phyloP scores from a whole-genome alignment of 2,329 filamentous ascomycete species.

The Ascochyta viciae-villosae region DNA sequence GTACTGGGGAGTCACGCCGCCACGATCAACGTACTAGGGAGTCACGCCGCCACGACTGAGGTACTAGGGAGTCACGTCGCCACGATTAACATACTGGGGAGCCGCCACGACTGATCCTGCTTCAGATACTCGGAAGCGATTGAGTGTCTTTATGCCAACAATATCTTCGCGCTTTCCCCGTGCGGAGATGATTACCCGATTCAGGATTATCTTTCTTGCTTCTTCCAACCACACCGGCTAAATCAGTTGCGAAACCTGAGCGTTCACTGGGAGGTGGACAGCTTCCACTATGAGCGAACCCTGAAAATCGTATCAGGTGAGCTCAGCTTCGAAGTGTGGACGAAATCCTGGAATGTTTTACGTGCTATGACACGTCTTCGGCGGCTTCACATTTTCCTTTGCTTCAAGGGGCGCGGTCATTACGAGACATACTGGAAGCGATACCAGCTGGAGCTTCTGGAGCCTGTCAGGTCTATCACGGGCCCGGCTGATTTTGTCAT shows the following conservation, averaged over 20 bases:
- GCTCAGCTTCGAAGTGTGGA: slow-evolving; percentile 18
- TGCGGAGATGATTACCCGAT: slow-evolving; percentile 20
- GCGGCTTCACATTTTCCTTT: slow-evolving; percentile 22
- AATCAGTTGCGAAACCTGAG: slow-evolving; percentile 23
- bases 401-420: slow-evolving; percentile 8
- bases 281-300: slow-evolving; percentile 12
- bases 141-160: slow-evolving; percentile 29
- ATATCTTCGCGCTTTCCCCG: slow-evolving; percentile 26
- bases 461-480: slow-evolving; percentile 22
- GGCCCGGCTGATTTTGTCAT: slow-evolving; percentile 24
- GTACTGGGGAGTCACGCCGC: too few relatives aligned
- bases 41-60: too few relatives aligned
- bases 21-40: too few relatives aligned
- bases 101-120: slow-evolving; percentile 1
- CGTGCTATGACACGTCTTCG: slow-evolving; percentile 25
- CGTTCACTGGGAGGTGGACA: slow-evolving; percentile 27
- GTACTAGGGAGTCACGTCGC: too few relatives aligned
- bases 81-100: too few relatives aligned
- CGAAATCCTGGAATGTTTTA: slow-evolving; percentile 24
- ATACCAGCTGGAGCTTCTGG: slow-evolving; percentile 17
- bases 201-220: slow-evolving; percentile 25
- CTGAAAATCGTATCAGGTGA: neutral
- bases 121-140: slow-evolving; percentile 35
- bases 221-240: slow-evolving; percentile 29
- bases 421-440: slow-evolving; percentile 24